Evolutionary conservation across 148 eudicot species (phyloP), one percentile per base, ranked within the genome.

Genomic region (Camellia sinensis): DNA sequence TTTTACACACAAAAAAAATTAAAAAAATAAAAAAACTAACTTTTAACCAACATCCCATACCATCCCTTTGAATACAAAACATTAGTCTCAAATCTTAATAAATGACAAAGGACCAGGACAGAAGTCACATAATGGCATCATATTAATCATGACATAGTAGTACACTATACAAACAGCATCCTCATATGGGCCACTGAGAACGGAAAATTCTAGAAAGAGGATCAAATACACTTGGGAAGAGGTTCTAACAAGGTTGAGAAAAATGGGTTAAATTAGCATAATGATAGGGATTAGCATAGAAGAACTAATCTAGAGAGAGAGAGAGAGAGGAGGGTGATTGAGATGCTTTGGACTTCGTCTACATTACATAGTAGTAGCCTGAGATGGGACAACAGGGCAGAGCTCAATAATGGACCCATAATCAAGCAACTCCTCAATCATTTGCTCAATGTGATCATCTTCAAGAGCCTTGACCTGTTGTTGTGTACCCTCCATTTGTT

Each of bases 381-480:
- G 52, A 68, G 45, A 41, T 43, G 72, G 72, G 50, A 68, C 72
- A 17, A 44, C 72, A 68, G 52, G 15, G 72, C 72, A 68, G 52
- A 68, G 72, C 78, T 92, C 95, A 48, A 29, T 29, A 82, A 91
- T 80, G 45, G 95, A 89, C 45, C 93, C 95, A 80, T 87, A 86
- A 77, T 88, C 82, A 44, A 91, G 90, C 73, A 91, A 80, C 57
- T 91, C 95, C 76, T 87, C 73, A 46, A 91, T 91, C 95, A 91
- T 91, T 82, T 91, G 95, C 82, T 91, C 90, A 65, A 91, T 88
- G 40, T 91, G 89, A 45, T 86, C 88, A 50, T 91, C 95, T 75
- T 87, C 91, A 19, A 92, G 79, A 5, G 76, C 77, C 78, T 84
- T 68, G 29, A 78, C 54, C 37, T 29, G 37, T 17, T 77, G 72